Percentiles rank a stretch among this genome's conserved stretches.
Conservation (phyloP, 768 basidiomycete species). For the Phylloporus arenicola region DNA sequence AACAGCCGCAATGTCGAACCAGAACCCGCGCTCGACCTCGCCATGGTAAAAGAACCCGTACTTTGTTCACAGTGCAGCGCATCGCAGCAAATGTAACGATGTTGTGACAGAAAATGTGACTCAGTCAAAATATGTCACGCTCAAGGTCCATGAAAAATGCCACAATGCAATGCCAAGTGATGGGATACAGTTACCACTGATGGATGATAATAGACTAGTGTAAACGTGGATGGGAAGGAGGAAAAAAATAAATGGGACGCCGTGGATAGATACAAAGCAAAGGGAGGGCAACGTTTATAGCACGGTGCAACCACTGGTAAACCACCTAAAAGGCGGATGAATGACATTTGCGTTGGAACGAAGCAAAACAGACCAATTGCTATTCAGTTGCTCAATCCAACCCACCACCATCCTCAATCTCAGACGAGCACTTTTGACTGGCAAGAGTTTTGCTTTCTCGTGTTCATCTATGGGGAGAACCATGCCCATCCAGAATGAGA, state of each 20-base stretch:
- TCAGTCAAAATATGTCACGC: conserved; percentile 4
- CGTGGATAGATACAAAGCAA: conserved; percentile 12
- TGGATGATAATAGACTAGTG: conserved; percentile 9
- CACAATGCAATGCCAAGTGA: too few relatives aligned
- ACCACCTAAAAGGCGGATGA: conserved; percentile 54
- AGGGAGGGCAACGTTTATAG: conserved; percentile 26
- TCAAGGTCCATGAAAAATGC: background rate
- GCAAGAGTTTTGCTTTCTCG: conserved; percentile 82
- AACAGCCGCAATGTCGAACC: conserved; percentile 18
- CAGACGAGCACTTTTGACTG: conserved; percentile 71
- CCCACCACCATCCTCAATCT: conserved; percentile 82
- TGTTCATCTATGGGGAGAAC: conserved; percentile 89
- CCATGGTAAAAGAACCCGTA: conserved; percentile 9
- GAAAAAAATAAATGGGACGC: background rate
- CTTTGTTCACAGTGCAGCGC: background rate
- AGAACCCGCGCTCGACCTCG: conserved; percentile 3
- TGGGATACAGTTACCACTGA: conserved; percentile 13
- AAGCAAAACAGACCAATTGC: conserved; percentile 43
- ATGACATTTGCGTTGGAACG: conserved; percentile 13
- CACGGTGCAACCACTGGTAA: conserved; percentile 63
- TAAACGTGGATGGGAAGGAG: background rate
- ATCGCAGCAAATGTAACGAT: conserved; percentile 3
- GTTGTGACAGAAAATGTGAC: conserved; percentile 11
- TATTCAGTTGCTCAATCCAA: conserved; percentile 83
- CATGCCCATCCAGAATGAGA: conserved; percentile 87